A percentile compares a stretch with the other conserved stretches of the same genome.
phyloP scores from a whole-genome alignment of 2,329 filamentous ascomycete species.

The Penicillium carneum region DNA sequence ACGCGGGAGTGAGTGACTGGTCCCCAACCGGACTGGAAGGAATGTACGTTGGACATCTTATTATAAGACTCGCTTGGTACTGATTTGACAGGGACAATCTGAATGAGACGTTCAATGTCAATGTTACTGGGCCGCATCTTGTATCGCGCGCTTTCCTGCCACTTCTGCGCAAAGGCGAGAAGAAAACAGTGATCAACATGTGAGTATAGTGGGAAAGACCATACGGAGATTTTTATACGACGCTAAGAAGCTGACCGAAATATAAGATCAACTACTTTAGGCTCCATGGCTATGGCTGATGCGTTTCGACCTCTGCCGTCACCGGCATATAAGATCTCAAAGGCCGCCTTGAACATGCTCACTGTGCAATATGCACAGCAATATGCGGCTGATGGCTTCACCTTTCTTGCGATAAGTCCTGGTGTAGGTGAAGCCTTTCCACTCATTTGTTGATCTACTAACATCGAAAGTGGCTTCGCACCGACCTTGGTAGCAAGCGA shows the following conservation, averaged over 20 bases:
- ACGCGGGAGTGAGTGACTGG: slow-evolving; percentile 48
- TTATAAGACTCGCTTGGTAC: background rate
- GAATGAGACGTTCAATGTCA: slow-evolving; percentile 50
- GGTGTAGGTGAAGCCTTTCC: slow-evolving; percentile 50
- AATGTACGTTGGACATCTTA: slow-evolving; percentile 32
- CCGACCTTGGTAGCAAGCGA: slow-evolving; percentile 51
- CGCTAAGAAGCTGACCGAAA: slow-evolving; percentile 1
- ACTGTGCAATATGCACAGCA: slow-evolving; percentile 48
- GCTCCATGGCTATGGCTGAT: slow-evolving; percentile 51
- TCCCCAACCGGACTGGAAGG: slow-evolving; percentile 27
- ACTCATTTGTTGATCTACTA: background rate
- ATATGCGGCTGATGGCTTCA: slow-evolving; percentile 53
- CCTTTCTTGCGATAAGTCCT: slow-evolving; percentile 53
- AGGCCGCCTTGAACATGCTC: slow-evolving; percentile 59
- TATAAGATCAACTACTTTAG: slow-evolving; percentile 52
- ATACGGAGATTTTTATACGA: background rate
- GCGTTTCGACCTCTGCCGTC: slow-evolving; percentile 29
- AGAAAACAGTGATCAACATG: slow-evolving; percentile 58
- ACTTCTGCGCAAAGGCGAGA: slow-evolving; percentile 47
- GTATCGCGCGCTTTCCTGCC: slow-evolving; percentile 53
- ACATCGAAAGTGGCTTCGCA: slow-evolving; percentile 55
- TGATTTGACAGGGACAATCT: slow-evolving; percentile 45
- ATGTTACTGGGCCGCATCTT: slow-evolving; percentile 53
- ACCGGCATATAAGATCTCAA: slow-evolving; percentile 58
- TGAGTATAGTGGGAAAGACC: slow-evolving; percentile 31